Percentiles rank a stretch among this genome's conserved stretches.
These are phyloP conservation scores for Marasmius tenuissimus DNA, from an alignment of 1,284 basidiomycete species.

Conservation along the genomic window DNA sequence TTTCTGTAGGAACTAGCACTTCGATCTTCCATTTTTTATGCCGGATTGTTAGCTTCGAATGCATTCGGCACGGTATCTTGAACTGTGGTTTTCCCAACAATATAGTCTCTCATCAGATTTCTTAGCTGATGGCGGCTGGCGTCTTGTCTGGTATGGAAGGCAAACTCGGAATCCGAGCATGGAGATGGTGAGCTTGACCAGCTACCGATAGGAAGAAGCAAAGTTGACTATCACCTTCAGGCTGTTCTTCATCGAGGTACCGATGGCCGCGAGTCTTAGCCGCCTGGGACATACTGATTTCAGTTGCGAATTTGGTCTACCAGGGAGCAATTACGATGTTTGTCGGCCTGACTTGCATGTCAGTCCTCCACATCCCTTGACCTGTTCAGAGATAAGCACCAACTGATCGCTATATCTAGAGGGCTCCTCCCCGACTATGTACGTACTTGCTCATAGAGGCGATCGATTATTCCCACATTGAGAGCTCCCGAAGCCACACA, in stretches of 20 bases:
- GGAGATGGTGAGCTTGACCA: slow-evolving; percentile 54
- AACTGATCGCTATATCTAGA: slow-evolving; percentile 24
- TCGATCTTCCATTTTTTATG: slow-evolving; percentile 69
- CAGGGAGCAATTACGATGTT: slow-evolving; percentile 59
- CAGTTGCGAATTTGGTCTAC: not conserved
- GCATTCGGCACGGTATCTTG: slow-evolving; percentile 64
- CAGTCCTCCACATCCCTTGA: slow-evolving; percentile 13
- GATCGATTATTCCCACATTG: not conserved
- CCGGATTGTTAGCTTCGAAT: slow-evolving; percentile 68
- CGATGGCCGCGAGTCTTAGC: not conserved
- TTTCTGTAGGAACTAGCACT: slow-evolving; percentile 58
- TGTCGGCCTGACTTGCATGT: slow-evolving; percentile 59
- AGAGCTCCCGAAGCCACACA: slow-evolving; percentile 45
- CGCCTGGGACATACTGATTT: not conserved
- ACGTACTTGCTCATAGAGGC: slow-evolving; percentile 14
- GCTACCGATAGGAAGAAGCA: not conserved
- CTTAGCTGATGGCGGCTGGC: slow-evolving; percentile 66
- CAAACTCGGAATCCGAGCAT: slow-evolving; percentile 65
- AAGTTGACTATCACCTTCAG: slow-evolving; percentile 23
- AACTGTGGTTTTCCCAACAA: not conserved
- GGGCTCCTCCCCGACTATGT: slow-evolving; percentile 59
- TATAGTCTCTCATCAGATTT: not conserved
- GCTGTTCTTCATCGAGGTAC: slow-evolving; percentile 64
- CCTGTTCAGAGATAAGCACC: not conserved
- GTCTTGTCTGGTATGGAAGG: slow-evolving; percentile 73